These are phyloP conservation scores for Myxozyma neotropica DNA, from an alignment of 805 yeast genomes.

Conservation along the genomic window DNA sequence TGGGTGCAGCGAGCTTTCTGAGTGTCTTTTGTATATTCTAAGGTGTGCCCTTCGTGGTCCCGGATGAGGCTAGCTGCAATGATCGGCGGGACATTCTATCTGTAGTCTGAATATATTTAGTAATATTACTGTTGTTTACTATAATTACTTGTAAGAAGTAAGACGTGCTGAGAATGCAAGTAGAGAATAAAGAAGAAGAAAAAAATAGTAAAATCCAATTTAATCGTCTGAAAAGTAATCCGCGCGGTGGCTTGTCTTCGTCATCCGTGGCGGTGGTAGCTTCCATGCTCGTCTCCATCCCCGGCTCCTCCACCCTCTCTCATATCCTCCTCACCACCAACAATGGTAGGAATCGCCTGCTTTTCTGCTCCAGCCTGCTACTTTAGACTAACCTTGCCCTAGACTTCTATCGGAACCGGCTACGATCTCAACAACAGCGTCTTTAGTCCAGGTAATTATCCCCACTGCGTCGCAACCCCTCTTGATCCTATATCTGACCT, in stretches of 20 bases:
- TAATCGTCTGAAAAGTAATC: background rate
- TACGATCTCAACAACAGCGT: conserved; percentile 97
- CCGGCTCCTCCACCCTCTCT: no score
- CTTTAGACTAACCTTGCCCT: background rate
- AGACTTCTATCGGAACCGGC: conserved; percentile 94
- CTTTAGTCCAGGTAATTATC: conserved; percentile 68
- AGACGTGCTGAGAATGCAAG: no score
- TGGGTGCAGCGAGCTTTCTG: conserved; percentile 67
- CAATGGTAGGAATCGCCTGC: conserved; percentile 3
- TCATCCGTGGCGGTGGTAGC: conserved; percentile 6
- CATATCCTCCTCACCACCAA: background rate
- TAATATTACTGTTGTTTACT: no score
- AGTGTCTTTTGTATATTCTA: conserved; percentile 43
- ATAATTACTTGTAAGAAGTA: no score
- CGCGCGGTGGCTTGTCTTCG: conserved; percentile 1
- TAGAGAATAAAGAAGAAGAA: no score
- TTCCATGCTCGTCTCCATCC: conserved; percentile 7
- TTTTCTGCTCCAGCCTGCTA: no score
- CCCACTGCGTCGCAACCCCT: background rate
- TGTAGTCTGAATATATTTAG: background rate
- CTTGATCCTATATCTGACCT: conserved; percentile 40
- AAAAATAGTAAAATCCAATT: background rate
- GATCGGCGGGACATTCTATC: conserved; percentile 51
- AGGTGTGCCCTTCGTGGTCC: conserved; percentile 68
- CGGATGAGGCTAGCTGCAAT: conserved; percentile 66